A percentile compares a stretch with the other conserved stretches of the same genome.
phyloP scores from a whole-genome alignment of 1,139 yeast species.

The Arxiozyma telluris region DNA sequence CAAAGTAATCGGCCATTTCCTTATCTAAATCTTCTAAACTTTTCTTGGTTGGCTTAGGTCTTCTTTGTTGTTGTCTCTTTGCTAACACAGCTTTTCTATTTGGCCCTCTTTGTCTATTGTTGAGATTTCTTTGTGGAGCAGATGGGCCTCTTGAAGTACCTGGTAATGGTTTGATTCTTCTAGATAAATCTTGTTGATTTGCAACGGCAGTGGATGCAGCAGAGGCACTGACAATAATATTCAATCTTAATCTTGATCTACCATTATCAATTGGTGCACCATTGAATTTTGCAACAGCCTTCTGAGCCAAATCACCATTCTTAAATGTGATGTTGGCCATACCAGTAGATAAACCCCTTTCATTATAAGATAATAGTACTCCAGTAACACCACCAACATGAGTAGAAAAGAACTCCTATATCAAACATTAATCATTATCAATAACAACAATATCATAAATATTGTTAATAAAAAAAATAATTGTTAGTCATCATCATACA shows the following conservation, averaged over 20 bases:
- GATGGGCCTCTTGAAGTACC: conserved; percentile 17
- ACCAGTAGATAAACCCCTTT: conserved; percentile 86
- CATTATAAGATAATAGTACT: conserved; percentile 71
- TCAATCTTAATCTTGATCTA: conserved; percentile 66
- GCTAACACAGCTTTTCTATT: conserved; percentile 32
- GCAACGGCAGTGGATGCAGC: conserved; percentile 42
- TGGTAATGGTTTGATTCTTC: conserved; percentile 28
- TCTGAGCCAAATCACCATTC: conserved; percentile 55
- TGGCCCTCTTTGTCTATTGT: conserved; percentile 22
- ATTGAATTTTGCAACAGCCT: conserved; percentile 77
- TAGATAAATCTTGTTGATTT: conserved; percentile 41
- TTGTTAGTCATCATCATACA: conserved; percentile 9
- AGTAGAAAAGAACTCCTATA: conserved; percentile 78
- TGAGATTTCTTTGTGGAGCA: conserved; percentile 8
- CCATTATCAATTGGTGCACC: conserved; percentile 94
- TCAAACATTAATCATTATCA: conserved; percentile 11
- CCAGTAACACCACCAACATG: conserved; percentile 79
- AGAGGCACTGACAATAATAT: conserved; percentile 78
- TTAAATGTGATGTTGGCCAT: conserved; percentile 79
- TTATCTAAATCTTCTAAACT: conserved; percentile 86
- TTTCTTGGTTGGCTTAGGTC: conserved; percentile 49
- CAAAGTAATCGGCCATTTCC: conserved; percentile 84
- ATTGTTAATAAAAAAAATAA: conserved; percentile 2
- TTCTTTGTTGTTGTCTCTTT: conserved; percentile 33
- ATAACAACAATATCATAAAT: background rate